phyloP scores from a whole-genome alignment of 2,329 filamentous ascomycete genomes.

The Aspergillus transmontanensis region DNA sequence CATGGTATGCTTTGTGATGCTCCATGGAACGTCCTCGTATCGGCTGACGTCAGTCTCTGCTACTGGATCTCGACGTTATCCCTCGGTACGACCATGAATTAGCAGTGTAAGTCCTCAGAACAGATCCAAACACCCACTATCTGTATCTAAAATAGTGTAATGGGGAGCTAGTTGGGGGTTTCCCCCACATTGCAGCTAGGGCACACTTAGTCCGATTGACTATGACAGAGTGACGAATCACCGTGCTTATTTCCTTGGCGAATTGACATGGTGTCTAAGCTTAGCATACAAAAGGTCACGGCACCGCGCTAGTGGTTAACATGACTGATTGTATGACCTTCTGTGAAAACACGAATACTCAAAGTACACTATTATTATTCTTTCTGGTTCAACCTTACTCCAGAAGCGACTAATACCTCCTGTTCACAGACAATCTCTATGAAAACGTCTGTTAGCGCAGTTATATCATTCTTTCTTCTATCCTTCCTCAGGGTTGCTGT shows the following conservation, averaged over 20 bases:
- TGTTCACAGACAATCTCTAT: too few relatives aligned
- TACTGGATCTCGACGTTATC: background rate
- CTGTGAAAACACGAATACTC: too few relatives aligned
- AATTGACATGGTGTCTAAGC: background rate
- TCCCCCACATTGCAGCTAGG: background rate
- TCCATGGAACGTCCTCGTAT: background rate
- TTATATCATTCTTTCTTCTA: too few relatives aligned
- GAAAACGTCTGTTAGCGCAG: too few relatives aligned
- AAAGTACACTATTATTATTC: too few relatives aligned
- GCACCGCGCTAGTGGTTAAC: background rate
- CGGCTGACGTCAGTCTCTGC: background rate
- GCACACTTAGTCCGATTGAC: background rate
- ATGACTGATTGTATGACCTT: too few relatives aligned
- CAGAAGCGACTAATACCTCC: too few relatives aligned
- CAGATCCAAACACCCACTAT: background rate
- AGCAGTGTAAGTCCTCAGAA: background rate
- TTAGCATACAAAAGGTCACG: background rate
- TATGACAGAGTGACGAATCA: background rate
- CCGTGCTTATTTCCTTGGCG: background rate
- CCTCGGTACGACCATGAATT: background rate
- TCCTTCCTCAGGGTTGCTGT: too few relatives aligned
- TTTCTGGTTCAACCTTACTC: too few relatives aligned
- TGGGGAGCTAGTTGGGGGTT: background rate
- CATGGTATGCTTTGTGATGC: background rate
- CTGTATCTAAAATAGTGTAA: background rate